Evolutionary conservation across 1,139 yeast genomes (phyloP).

Genomic region (Kodamaea arcana): DNA sequence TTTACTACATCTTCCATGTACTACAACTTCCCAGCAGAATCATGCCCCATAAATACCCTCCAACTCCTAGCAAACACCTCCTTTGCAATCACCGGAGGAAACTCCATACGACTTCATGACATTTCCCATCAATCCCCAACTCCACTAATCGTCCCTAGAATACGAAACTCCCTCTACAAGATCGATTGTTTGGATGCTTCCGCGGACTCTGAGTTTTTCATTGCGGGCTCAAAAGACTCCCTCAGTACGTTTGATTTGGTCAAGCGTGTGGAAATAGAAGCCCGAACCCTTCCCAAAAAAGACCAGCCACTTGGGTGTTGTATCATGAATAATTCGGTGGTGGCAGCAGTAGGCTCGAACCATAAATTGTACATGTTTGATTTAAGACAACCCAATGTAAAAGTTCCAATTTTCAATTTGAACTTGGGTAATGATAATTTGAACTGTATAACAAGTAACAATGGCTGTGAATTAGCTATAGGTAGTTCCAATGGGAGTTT

Average conservation of each 20-base stretch:
- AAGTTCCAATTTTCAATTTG: conserved; percentile 13
- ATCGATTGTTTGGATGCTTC: conserved; percentile 17
- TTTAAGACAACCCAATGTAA: conserved; percentile 9
- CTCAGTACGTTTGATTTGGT: conserved; percentile 14
- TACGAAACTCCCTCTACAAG: conserved; percentile 6
- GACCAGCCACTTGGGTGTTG: conserved; percentile 15
- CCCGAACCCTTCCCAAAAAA: conserved; percentile 6
- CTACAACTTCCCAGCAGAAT: conserved; percentile 4
- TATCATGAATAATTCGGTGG: conserved; percentile 13
- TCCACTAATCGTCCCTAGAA: neutral
- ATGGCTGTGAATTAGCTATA: conserved; percentile 11
- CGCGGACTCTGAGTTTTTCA: conserved; percentile 6
- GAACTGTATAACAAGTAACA: conserved; percentile 18
- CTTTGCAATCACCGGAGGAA: conserved; percentile 23
- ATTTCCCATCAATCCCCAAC: neutral
- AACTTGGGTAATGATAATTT: conserved; percentile 28
- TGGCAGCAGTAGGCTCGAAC: conserved; percentile 25
- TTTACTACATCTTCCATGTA: too few species aligned
- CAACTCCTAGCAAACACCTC: conserved; percentile 15
- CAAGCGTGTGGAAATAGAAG: conserved; percentile 10
- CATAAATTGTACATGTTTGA: conserved; percentile 20
- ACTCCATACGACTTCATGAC: conserved; percentile 15
- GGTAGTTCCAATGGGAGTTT: conserved; percentile 29
- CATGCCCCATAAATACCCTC: conserved; percentile 21
- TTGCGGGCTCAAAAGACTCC: conserved; percentile 13